Base-by-base conservation (phyloP, 331 rosid species). In the Saraca asoca region DNA sequence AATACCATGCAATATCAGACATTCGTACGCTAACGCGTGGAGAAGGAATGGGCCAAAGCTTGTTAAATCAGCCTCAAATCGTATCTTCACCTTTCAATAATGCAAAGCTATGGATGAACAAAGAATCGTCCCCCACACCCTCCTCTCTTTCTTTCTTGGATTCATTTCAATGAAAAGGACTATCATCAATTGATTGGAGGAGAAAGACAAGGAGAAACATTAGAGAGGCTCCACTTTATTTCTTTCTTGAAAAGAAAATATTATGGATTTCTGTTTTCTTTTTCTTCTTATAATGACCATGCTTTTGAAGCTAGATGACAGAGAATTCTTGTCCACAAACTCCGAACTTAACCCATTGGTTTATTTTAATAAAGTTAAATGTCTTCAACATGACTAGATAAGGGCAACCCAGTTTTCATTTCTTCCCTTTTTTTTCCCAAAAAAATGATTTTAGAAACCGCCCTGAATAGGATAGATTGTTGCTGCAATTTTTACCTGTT, bases 101-200 rank as follows among this genome's bases (percentile, higher is more conserved):
- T 84, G 59, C 78, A 72, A 34, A 68, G 13, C 37, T 31, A 41
- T 62, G 72, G 33, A 49, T 41, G 60, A 66, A 7, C 53, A 76
- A 78, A 63, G 82, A 78, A 80, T 75, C 85, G 75, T 37, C 78
- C 77, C 81, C 80, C 82, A 72, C 85, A 37, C 49, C 15, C 19
- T 18, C 39, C 7, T 48, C 59, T 38, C 51, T 62, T 3, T 37
- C 48, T 31, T 45, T 7, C 61, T 8, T 2, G 31, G 31, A 1
- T 24, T 24, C 31, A 1, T 24, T 20, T 55, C 51, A 7, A 38
- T 10, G 80, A 79, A 64, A 79, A 77, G 73, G 85, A 81, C 84
- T 19, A 68, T 70, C 79, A 13, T 62, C 63, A 58, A 62, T 7
- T 0, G 7, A 2, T 41, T 55, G 72, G 46, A 41, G 50, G 19